Evolutionary conservation across 169 alveolate genomes (phyloP), one percentile per base, ranked within the genome.

Genomic region (Plasmodium coatneyi): DNA sequence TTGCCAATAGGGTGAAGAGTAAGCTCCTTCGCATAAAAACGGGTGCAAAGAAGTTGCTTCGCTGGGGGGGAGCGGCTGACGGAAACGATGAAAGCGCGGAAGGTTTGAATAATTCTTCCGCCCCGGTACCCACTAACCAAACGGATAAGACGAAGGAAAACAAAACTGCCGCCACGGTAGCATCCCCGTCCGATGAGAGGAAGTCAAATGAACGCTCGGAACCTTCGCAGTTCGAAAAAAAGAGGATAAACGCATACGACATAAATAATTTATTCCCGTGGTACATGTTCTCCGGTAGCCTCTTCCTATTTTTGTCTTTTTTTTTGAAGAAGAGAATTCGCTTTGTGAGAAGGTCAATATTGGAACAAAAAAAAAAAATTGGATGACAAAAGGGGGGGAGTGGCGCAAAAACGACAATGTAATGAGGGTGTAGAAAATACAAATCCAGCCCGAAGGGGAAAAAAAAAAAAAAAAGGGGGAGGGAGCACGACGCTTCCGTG

Each of bases 221-320:
- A 28, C 71, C 66, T 70, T 80, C 78, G 39, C 30, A 80, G 19
- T 22, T 46, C 39, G 39, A 72, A n/a, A 80, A 71, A 81, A 80
- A 81, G 46, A 80, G 28, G 41, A 80, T 91, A 39, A 80, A 39
- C 56, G 49, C 89, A 1, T 91, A 91, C 30, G 95, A 91, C 25
- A 91, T 91, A 25, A 91, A 91, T 91, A 91, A 72, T 71, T 34
- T 80, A 49, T 91, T 91, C 74, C 95, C 95, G n/a, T 22, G 81
- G 32, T 91, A 91, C 71, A 91, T 91, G 92, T 82, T 91, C 66
- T 91, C 95, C n/a, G 70, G 95, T 82, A 91, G 95, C 52, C 54
- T 91, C 71, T 91, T 91, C 76, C 74, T 91, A 52, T 46, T 70
- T 80, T 76, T 82, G 79, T 91, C 95, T 71, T 91, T 91, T 91